A percentile compares a stretch with the other conserved stretches of the same genome.
phyloP scores from a whole-genome alignment of 495 filamentous ascomycete species.

The Cladorrhinum samala region DNA sequence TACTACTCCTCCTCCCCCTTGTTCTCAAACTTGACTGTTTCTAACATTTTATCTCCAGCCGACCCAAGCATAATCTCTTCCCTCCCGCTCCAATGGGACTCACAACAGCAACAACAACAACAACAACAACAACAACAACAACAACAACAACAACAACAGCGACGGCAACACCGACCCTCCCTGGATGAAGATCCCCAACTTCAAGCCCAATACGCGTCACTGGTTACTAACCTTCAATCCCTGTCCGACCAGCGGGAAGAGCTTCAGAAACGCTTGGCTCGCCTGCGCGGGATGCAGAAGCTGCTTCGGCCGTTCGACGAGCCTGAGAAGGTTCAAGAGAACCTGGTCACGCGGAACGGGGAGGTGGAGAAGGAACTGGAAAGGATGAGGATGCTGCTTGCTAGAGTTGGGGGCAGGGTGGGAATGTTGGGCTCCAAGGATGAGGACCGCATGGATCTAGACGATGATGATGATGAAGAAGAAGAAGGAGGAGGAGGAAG shows the following conservation, averaged over 20 bases:
- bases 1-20: background rate
- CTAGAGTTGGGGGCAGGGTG: conserved; percentile 61
- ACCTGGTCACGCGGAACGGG: conserved; percentile 69
- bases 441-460: conserved; percentile 19
- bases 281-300: background rate
- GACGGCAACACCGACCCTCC: too few relatives aligned
- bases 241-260: conserved; percentile 29
- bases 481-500: background rate
- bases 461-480: conserved; percentile 10
- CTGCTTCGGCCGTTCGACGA: background rate
- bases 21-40: background rate
- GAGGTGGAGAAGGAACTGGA: conserved; percentile 67
- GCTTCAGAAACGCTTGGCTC: background rate
- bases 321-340: conserved; percentile 81
- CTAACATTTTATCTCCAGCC: too few relatives aligned
- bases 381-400: conserved; percentile 68
- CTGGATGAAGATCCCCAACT: too few relatives aligned
- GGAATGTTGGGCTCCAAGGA: conserved; percentile 17
- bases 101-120: background rate
- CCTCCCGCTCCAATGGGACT: conserved; percentile 38
- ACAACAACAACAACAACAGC: too few relatives aligned
- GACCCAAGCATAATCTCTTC: conserved; percentile 34
- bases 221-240: background rate
- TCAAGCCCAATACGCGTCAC: too few relatives aligned
- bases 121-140: too few relatives aligned